These are phyloP conservation scores for Flaveria ramosissima DNA, from an alignment of 129 eudicot genomes.

Conservation along the genomic window DNA sequence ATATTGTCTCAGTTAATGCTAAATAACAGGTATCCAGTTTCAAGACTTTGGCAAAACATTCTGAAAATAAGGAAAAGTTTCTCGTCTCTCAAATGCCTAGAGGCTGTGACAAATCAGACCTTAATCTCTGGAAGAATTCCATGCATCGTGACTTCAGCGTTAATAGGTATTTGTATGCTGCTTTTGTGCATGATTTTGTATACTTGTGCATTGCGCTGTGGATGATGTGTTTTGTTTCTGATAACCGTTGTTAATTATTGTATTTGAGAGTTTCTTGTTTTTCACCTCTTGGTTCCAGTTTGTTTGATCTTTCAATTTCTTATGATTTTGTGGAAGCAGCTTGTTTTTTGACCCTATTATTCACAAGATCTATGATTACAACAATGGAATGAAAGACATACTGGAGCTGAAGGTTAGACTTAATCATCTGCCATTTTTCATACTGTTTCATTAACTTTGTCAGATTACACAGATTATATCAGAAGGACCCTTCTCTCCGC, in stretches of 20 bases:
- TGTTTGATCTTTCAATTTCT: neutral
- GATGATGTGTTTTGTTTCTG: neutral
- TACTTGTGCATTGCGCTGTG: neutral
- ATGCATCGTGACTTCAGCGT: conserved; percentile 82
- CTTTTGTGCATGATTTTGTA: conserved; percentile 2
- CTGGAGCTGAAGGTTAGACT: conserved; percentile 59
- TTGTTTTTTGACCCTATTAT: conserved; percentile 78
- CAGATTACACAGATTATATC: neutral
- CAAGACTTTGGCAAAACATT: conserved; percentile 47
- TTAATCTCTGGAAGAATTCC: conserved; percentile 65
- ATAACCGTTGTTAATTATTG: neutral
- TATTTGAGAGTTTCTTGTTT: neutral
- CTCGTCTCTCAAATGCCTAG: conserved; percentile 42
- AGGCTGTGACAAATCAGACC: conserved; percentile 49
- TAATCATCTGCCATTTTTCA: conserved; percentile 1
- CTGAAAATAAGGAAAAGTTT: conserved; percentile 37
- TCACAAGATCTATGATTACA: conserved; percentile 67
- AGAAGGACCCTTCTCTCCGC: neutral
- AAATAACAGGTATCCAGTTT: conserved; percentile 83
- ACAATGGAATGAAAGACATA: conserved; percentile 67
- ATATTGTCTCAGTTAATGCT: conserved; percentile 24
- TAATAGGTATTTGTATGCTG: conserved; percentile 56
- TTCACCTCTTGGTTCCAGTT: neutral
- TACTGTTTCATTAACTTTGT: neutral
- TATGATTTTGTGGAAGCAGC: conserved; percentile 48